Conservation (phyloP, 2,329 filamentous ascomycete genomes). For the Mollisiaceae sp. region DNA sequence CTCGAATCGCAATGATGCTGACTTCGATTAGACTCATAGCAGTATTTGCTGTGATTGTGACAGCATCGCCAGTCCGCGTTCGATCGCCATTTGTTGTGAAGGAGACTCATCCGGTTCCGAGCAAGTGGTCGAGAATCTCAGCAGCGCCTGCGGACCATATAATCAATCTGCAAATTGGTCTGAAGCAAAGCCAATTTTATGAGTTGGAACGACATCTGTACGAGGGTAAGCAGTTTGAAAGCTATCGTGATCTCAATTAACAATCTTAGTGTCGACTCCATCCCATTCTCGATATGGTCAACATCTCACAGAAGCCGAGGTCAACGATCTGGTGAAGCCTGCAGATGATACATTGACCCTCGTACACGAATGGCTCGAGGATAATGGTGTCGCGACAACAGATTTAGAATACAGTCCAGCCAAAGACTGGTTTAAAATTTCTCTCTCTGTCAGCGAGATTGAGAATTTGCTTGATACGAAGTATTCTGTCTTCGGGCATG, state of each 20-base stretch:
- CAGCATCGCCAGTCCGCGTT: constrained; percentile 42
- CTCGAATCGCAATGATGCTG: constrained; percentile 21
- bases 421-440: constrained; percentile 62
- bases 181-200: constrained; percentile 61
- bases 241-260: constrained; percentile 3
- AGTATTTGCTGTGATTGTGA: constrained; percentile 26
- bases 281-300: constrained; percentile 57
- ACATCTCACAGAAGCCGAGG: constrained; percentile 56
- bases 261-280: constrained; percentile 55
- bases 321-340: constrained; percentile 59
- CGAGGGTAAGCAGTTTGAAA: constrained; percentile 47
- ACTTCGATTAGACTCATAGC: constrained; percentile 20
- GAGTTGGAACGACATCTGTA: constrained; percentile 60
- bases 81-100: constrained; percentile 57
- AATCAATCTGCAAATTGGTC: constrained; percentile 60
- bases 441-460: constrained; percentile 55
- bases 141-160: constrained; percentile 53
- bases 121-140: constrained; percentile 54
- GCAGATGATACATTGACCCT: constrained; percentile 55
- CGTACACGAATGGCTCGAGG: constrained; percentile 60
- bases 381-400: constrained; percentile 53
- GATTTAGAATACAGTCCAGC: constrained; percentile 52
- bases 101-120: constrained; percentile 58
- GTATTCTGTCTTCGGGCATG: constrained; percentile 58
- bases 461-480: constrained; percentile 59